Percentiles rank a stretch among this genome's conserved stretches.
Conservation (phyloP, 2,329 filamentous ascomycete genomes). For the Pseudonectria buxi region DNA sequence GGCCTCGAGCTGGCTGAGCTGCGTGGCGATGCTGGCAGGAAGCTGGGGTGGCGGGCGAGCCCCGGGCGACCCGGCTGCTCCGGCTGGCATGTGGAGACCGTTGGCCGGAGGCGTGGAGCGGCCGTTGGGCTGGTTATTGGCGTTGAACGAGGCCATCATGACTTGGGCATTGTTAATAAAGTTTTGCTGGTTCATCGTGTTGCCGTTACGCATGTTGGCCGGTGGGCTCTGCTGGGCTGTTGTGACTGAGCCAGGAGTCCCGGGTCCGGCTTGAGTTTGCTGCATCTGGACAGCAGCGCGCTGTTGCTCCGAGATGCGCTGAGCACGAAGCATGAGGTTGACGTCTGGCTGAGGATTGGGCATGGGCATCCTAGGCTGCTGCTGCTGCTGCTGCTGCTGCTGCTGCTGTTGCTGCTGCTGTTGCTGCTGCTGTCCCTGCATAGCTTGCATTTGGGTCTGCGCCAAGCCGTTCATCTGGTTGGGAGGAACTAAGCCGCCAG, state of each 20-base stretch:
- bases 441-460: conserved; percentile 62
- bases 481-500: conserved; percentile 43
- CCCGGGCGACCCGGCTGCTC: conserved; percentile 39
- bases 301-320: conserved; percentile 61
- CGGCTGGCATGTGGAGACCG: conserved; percentile 40
- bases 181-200: conserved; percentile 43
- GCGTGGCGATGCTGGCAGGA: conserved; percentile 39
- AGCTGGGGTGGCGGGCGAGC: conserved; percentile 36
- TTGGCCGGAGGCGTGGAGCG: conserved; percentile 39
- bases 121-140: conserved; percentile 32
- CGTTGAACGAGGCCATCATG: conserved; percentile 45
- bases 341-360: conserved; percentile 40
- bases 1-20: conserved; percentile 46
- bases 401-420: conserved; percentile 52
- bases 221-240: conserved; percentile 36
- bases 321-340: conserved; percentile 55
- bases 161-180: conserved; percentile 47
- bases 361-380: conserved; percentile 55
- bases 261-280: not conserved
- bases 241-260: conserved; percentile 21
- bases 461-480: conserved; percentile 59
- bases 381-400: conserved; percentile 49
- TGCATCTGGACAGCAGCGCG: conserved; percentile 45
- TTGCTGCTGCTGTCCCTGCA: conserved; percentile 50
- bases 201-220: conserved; percentile 35